Percentiles rank a stretch among this genome's conserved stretches.
These are phyloP conservation scores for Lasiodiplodia gonubiensis DNA, from an alignment of 2,329 filamentous ascomycete species.

Conservation along the genomic window DNA sequence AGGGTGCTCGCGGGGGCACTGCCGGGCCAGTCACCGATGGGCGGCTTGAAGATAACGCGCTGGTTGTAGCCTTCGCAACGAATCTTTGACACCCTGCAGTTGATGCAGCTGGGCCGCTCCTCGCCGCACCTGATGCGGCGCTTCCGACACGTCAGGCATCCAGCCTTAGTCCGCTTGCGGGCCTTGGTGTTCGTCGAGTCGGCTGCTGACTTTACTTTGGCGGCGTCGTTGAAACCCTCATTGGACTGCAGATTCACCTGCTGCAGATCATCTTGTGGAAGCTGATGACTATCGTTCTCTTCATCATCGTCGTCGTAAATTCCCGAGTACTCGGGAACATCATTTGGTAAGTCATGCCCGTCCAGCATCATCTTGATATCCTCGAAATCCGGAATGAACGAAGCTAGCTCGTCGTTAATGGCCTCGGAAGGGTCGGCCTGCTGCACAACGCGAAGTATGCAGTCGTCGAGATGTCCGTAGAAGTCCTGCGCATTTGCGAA, in stretches of 20 bases:
- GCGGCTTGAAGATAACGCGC: conserved; percentile 79
- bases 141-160: conserved; percentile 90
- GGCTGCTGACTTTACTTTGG: conserved; percentile 21
- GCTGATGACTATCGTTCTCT: too few relatives aligned
- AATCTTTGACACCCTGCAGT: conserved; percentile 87
- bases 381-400: conserved; percentile 48
- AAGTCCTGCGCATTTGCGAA: conserved; percentile 57
- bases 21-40: conserved; percentile 61
- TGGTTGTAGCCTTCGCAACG: conserved; percentile 85
- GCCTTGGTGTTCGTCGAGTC: conserved; percentile 23
- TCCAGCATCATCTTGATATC: conserved; percentile 48
- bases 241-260: too few relatives aligned
- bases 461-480: conserved; percentile 84
- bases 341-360: conserved; percentile 42
- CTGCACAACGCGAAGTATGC: conserved; percentile 64
- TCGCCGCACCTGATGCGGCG: conserved; percentile 98
- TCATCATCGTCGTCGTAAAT: too few relatives aligned
- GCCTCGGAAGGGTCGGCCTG: conserved; percentile 50
- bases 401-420: conserved; percentile 50
- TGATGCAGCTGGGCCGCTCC: conserved; percentile 78
- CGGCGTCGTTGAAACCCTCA: too few relatives aligned
- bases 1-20: conserved; percentile 35
- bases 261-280: too few relatives aligned
- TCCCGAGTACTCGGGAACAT: too few relatives aligned
- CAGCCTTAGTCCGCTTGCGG: conserved; percentile 77